These are phyloP conservation scores for Hypoxylon sp. DNA, from an alignment of 2,329 filamentous ascomycete genomes.

Conservation along the genomic window DNA sequence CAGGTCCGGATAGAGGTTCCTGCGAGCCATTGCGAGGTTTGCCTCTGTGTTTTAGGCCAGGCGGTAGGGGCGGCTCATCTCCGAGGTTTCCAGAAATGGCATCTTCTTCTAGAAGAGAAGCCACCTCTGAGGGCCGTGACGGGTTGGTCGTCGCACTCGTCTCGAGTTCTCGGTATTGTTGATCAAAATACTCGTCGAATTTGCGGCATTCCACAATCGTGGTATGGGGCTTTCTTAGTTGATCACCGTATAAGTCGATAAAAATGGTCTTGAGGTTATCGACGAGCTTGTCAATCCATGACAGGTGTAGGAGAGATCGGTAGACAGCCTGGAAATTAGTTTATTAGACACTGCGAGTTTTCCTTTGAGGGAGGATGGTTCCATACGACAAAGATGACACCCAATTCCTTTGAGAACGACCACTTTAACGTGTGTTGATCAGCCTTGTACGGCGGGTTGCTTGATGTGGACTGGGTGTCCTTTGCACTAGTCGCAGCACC, in stretches of 20 bases:
- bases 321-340: constrained; percentile 82
- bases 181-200: constrained; percentile 95
- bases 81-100: constrained; percentile 55
- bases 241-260: constrained; percentile 88
- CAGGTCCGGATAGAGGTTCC: constrained; percentile 67
- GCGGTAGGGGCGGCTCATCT: constrained; percentile 59
- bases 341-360: constrained; percentile 40
- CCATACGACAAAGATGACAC: constrained; percentile 92
- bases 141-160: constrained; percentile 60
- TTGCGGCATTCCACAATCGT: constrained; percentile 82
- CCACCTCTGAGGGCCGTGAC: constrained; percentile 48
- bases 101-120: constrained; percentile 55
- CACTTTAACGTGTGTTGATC: constrained; percentile 97
- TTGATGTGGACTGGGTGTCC: constrained; percentile 70
- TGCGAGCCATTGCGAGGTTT: constrained; percentile 55
- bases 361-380: constrained; percentile 8
- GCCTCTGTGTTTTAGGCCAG: constrained; percentile 60
- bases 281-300: constrained; percentile 96
- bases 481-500: constrained; percentile 73
- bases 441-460: constrained; percentile 83
- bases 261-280: constrained; percentile 96
- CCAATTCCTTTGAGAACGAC: constrained; percentile 91
- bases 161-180: constrained; percentile 87
- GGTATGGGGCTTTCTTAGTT: constrained; percentile 84
- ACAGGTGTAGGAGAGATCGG: constrained; percentile 92